These are phyloP conservation scores for Tetratostichococcus sp. DNA, from an alignment of 139 green algal genomes.

Conservation along the genomic window DNA sequence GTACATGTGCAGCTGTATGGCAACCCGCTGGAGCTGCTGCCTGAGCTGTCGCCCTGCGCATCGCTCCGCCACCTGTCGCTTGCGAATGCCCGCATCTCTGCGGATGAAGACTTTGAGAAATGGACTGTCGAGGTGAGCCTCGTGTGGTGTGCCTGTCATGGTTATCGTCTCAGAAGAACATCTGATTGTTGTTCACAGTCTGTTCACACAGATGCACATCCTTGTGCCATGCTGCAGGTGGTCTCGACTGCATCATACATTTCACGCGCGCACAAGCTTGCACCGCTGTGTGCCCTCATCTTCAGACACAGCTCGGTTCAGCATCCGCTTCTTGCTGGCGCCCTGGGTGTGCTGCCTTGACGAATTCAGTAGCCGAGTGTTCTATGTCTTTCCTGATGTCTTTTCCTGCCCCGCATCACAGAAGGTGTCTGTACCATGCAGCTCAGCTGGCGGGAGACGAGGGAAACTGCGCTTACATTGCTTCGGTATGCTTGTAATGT, in stretches of 20 bases:
- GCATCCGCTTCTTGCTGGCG: conserved; percentile 81
- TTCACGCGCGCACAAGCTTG: conserved; percentile 52
- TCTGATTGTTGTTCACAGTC: no score
- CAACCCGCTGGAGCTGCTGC: conserved; percentile 94
- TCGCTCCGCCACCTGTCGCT: conserved; percentile 67
- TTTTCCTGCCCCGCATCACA: no score
- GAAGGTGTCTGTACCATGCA: conserved; percentile 18
- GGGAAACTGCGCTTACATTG: conserved; percentile 72
- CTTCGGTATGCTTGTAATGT: neutral
- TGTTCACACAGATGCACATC: no score
- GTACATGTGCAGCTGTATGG: conserved; percentile 54
- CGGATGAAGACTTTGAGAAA: neutral
- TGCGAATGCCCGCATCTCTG: conserved; percentile 31
- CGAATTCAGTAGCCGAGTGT: no score
- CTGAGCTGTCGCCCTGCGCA: conserved; percentile 75
- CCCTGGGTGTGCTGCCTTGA: conserved; percentile 51
- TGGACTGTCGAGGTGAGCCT: neutral
- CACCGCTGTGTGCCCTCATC: conserved; percentile 77
- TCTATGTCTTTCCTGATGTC: no score
- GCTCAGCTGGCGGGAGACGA: conserved; percentile 74
- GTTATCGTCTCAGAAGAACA: no score
- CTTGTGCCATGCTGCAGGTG: conserved; percentile 49
- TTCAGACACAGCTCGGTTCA: conserved; percentile 74
- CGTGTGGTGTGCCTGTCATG: neutral
- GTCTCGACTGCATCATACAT: conserved; percentile 28